Evolutionary conservation across 805 yeast species (phyloP).

Genomic region (Candida namnaoensis): DNA sequence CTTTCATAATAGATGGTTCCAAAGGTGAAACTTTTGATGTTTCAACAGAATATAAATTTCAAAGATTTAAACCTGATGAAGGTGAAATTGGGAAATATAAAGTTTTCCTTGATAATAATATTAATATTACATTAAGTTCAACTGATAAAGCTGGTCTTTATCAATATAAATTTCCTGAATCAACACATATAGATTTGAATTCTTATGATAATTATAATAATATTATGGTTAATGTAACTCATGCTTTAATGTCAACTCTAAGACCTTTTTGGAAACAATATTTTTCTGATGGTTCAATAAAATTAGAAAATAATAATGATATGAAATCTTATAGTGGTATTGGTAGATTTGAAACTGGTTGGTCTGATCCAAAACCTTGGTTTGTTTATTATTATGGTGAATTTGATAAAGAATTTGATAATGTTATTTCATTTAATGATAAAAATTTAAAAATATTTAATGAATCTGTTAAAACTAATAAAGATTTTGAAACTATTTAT

Average conservation of each 20-base stretch:
- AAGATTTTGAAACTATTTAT: too few species aligned
- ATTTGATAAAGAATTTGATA: slow-evolving; percentile 14
- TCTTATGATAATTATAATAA: background rate
- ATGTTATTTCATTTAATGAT: slow-evolving; percentile 9
- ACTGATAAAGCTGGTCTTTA: slow-evolving; percentile 20
- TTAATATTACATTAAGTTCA: slow-evolving; percentile 20
- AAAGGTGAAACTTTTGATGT: too few species aligned
- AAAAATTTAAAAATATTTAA: too few species aligned
- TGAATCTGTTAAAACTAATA: background rate
- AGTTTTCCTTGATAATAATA: slow-evolving; percentile 12
- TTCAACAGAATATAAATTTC: too few species aligned
- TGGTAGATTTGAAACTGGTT: slow-evolving; percentile 1
- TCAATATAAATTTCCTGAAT: slow-evolving; percentile 13
- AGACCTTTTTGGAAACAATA: slow-evolving; percentile 26
- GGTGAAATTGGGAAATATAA: slow-evolving; percentile 20
- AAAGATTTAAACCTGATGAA: slow-evolving; percentile 8
- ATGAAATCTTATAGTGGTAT: slow-evolving; percentile 16
- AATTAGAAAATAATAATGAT: background rate
- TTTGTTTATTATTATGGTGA: slow-evolving; percentile 22
- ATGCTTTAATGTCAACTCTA: slow-evolving; percentile 18
- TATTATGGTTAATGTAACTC: slow-evolving; percentile 21
- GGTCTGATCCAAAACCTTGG: slow-evolving; percentile 23
- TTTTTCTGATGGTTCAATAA: slow-evolving; percentile 18
- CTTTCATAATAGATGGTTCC: slow-evolving; percentile 10
- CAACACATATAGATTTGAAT: too few species aligned